Evolutionary conservation across 2,329 filamentous ascomycete species (phyloP), one percentile per base, ranked within the genome.

Genomic region (Trichoderma pleuroti): DNA sequence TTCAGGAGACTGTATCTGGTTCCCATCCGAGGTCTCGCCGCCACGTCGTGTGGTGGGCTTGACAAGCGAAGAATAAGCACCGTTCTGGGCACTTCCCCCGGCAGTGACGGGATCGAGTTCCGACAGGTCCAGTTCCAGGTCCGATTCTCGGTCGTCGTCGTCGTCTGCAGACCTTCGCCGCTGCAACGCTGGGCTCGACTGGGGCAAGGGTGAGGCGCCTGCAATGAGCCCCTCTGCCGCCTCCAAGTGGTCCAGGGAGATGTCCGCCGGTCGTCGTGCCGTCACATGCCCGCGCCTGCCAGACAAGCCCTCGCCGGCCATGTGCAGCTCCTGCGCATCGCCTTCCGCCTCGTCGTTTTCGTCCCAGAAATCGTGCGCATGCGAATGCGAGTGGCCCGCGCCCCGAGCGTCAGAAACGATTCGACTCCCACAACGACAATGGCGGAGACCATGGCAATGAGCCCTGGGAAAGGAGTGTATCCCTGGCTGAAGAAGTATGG

Each of bases 351-450:
- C 82, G 18, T 84, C 82, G 4, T 84, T 83, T 39, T 86, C 85
- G 81, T 86, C 86, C 79, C 84, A 87, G 39, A 80, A 80, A 12
- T 77, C 77, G 69, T 83, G 83, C 36, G 82, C 79, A 73, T 90
- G 88, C 1, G 86, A 85, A 76, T 90, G 87, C 1, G 86, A 87
- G 76, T 89, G 89, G 1, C 87, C 84, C 2, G 88, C 89, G 56
- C 89, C 89, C 69, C 88, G 82, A 2, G 91, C 92, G 0, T 94
- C 75, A 98, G 90, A 79, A 94, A 93, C 82, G 96, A 97, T 80
- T 98, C 95, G 66, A 98, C 87, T 2, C 89, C 88, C 8, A 97
- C 93, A 4, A 98, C 94, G 5, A 92, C 83, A 71, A 97, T 85
- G n/a, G 93, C 92, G 12, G 92, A 90, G 11, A 90, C 80, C 92